Conservation (phyloP, 345 rosid species). For the Anastatica hierochuntica region DNA sequence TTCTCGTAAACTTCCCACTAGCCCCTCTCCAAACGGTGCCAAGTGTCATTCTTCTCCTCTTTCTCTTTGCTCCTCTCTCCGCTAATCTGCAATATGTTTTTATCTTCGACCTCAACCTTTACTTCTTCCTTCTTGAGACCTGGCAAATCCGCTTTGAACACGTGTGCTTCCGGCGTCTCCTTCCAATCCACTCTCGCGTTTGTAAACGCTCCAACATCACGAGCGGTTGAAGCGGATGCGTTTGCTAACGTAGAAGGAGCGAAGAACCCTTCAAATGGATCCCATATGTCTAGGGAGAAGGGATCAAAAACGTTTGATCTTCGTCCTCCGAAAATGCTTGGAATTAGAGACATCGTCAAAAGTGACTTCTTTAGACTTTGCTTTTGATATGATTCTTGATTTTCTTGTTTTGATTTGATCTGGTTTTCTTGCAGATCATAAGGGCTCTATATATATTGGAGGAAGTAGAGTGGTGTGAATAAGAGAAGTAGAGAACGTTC, state of each 20-base stretch:
- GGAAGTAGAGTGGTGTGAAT: background rate
- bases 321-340: slow-evolving; percentile 22
- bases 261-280: slow-evolving; percentile 21
- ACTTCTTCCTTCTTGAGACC: slow-evolving; percentile 35
- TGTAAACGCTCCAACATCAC: slow-evolving; percentile 20
- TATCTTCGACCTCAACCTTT: slow-evolving; percentile 34
- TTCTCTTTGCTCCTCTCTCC: slow-evolving; percentile 33
- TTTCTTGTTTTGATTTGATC: slow-evolving; percentile 4
- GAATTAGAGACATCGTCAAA: slow-evolving; percentile 17
- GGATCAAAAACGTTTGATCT: slow-evolving; percentile 21
- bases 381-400: too few species aligned
- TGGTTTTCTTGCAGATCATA: background rate
- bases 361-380: too few species aligned
- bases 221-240: slow-evolving; percentile 8
- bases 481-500: slow-evolving; percentile 20
- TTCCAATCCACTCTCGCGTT: slow-evolving; percentile 25
- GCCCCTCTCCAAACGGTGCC: slow-evolving; percentile 29
- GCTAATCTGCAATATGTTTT: slow-evolving; percentile 25
- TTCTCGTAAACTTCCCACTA: slow-evolving; percentile 28
- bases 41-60: slow-evolving; percentile 25
- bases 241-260: slow-evolving; percentile 1
- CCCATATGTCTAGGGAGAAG: slow-evolving; percentile 13
- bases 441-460: slow-evolving; percentile 3
- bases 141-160: slow-evolving; percentile 24
- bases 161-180: slow-evolving; percentile 25